Evolutionary conservation across 177 flowering plant genomes (phyloP), one percentile per base, ranked within the genome.

Genomic region (Telopea speciosissima): DNA sequence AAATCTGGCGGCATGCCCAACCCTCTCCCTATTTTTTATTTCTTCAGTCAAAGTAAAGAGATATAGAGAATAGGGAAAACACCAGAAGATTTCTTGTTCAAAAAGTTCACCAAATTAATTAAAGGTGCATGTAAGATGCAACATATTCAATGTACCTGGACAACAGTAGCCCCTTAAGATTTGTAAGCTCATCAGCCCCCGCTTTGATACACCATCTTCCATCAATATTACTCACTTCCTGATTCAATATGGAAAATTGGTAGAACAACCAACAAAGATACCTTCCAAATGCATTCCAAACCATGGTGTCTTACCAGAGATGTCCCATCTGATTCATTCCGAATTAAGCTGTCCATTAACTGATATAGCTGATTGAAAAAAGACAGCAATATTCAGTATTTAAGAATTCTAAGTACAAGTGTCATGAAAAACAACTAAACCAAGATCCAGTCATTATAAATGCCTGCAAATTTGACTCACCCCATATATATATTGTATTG

Each of bases 161-260:
- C 75, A 94, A 68, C 72, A 94, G 68, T 59, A 95, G 81, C 63
- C 99, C 99, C 68, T 79, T 84, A 42, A 88, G 60, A 75, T 74
- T 79, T 60, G 80, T 74, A 36, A 63, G 71, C 69, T 80, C 81
- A 73, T 81, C 81, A 59, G 80, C 71, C 23, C 79, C 83, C 13
- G 83, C 83, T 72, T 72, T 86, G 72, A 95, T 73, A 76, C 97
- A 92, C 89, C 87, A 90, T 84, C 99, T 87, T 40, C 99, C 97
- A 82, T 85, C 85, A 77, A 90, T 63, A 66, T 84, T 85, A 73
- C 83, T 81, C 68, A 89, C 84, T 83, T 89, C 93, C 99, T 95
- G 73, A 68, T 74, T 68, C 45, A 68, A 66, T 7, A 60, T 13
- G 61, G 56, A 33, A 62, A 49, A 54, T 9, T 17, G 14, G 52